phyloP scores from a whole-genome alignment of 129 eudicot species.

The Tagetes erecta region DNA sequence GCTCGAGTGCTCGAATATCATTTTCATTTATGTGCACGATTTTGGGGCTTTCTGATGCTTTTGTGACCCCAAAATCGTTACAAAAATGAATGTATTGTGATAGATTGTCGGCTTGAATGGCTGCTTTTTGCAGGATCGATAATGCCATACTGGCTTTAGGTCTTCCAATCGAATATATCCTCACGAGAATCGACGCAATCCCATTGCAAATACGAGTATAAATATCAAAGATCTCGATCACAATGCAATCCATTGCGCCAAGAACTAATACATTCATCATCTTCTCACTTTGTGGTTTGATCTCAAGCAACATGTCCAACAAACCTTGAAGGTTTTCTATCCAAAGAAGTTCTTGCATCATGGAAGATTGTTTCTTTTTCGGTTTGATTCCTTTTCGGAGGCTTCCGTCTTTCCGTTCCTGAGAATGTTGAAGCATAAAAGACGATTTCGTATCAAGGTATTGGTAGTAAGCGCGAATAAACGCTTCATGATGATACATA shows the following conservation, averaged over 20 bases:
- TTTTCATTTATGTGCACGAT: constrained; percentile 45
- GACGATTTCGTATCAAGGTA: constrained; percentile 58
- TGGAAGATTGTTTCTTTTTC: constrained; percentile 8
- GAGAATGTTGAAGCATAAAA: constrained; percentile 29
- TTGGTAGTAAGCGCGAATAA: constrained; percentile 58
- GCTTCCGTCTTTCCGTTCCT: constrained; percentile 26
- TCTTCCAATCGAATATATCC: constrained; percentile 43
- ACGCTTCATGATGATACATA: constrained; percentile 36
- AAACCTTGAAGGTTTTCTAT: constrained; percentile 56
- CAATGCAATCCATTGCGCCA: constrained; percentile 75
- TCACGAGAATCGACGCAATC: constrained; percentile 45
- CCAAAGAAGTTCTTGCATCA: constrained; percentile 44
- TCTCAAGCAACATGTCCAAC: constrained; percentile 58
- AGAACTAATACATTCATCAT: constrained; percentile 46
- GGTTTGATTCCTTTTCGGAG: constrained; percentile 20
- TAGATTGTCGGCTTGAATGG: constrained; percentile 57
- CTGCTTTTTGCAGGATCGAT: constrained; percentile 49
- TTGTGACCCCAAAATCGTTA: constrained; percentile 53
- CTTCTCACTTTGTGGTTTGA: constrained; percentile 41
- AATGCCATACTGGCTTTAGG: constrained; percentile 56
- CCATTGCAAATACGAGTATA: constrained; percentile 65
- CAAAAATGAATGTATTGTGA: constrained; percentile 49
- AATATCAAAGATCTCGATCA: constrained; percentile 66
- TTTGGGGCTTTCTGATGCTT: constrained; percentile 52
- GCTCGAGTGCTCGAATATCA: constrained; percentile 58